These are phyloP conservation scores for Phyllostachys edulis DNA, from an alignment of 176 grass and related monocot genomes.

Conservation along the genomic window DNA sequence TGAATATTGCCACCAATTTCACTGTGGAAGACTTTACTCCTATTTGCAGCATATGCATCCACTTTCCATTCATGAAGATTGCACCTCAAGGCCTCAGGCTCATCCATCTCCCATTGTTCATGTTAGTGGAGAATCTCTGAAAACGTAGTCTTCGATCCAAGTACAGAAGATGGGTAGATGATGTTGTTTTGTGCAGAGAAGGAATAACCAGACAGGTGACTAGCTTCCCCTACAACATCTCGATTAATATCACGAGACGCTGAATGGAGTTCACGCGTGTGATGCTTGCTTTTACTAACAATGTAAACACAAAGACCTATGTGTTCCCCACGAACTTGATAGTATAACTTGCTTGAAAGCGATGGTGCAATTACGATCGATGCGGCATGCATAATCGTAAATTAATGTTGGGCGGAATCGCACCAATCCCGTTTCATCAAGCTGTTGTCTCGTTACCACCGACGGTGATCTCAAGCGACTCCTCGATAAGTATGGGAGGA, in stretches of 20 bases:
- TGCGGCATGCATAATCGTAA: slow-evolving; percentile 76
- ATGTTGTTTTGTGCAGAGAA: slow-evolving; percentile 94
- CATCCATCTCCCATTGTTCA: no score
- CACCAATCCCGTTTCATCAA: slow-evolving; percentile 51
- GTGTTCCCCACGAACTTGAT: slow-evolving; percentile 41
- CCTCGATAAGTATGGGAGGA: slow-evolving; percentile 83
- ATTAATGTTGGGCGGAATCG: slow-evolving; percentile 53
- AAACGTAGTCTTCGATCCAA: slow-evolving; percentile 97
- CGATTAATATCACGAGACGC: slow-evolving; percentile 92
- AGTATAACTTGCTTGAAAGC: slow-evolving; percentile 50
- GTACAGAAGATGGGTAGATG: slow-evolving; percentile 77
- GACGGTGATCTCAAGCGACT: slow-evolving; percentile 82
- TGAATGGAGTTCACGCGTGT: slow-evolving; percentile 89
- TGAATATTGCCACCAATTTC: no score
- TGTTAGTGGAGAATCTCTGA: no score
- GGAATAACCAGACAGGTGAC: slow-evolving; percentile 83
- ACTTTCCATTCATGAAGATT: no score
- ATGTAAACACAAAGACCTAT: slow-evolving; percentile 93
- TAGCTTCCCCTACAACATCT: slow-evolving; percentile 92
- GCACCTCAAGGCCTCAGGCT: no score
- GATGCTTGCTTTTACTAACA: slow-evolving; percentile 82
- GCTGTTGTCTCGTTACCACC: slow-evolving; percentile 37
- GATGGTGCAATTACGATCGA: slow-evolving; percentile 72
- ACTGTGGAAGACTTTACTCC: no score
- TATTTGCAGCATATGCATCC: no score